Base-by-base conservation (phyloP, 2,329 filamentous ascomycete species). In the Erysiphe pulchra region DNA sequence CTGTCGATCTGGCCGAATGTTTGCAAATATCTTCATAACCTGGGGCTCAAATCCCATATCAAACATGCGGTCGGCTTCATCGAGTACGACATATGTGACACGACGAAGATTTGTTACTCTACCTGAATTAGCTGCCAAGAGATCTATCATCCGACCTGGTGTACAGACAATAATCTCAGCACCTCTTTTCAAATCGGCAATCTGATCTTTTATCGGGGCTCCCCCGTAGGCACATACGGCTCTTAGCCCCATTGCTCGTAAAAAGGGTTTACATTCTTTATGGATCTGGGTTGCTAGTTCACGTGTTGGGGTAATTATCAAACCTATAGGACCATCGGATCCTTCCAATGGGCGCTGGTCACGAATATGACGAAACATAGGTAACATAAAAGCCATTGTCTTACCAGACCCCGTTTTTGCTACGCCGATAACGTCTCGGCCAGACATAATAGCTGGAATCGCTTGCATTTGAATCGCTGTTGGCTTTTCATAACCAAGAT, bases 11-110 rank as follows among this genome's bases (percentile, higher is more conserved):
- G 90, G 86, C 42, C 90, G 78, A 59, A 93, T 80, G 56, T 90
- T 93, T 52, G 76, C 75, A 58, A 95, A 77, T 48, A 98, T 90
- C 61, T 92, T 94, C 75, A 90, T 90, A 46, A 98, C 86, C 60
- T 98, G 90, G 2, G 90, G 87, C 62, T 93, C 87, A 57, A 98
- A 98, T 13, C 90, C 90, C 90, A 98, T 95, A 60, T 98, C 90
- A 59, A 95, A 94, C 90, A 98, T 95, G 50, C 90, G 80, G 62
- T 98, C 90, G 42, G 90, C 90, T 63, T 98, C 90, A 58, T 98
- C 90, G 36, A 98, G 72, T 11, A 98, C 90, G 20, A 94, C 76
- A 59, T 95, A 98, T 0, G 84, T 90, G 12, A 93, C 83, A 50
- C 90, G 73, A 53, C 73, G 76, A 47, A 98, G 68, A 56, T 92